phyloP scores from a whole-genome alignment of 371 early-diverging fungal species.

The Homolaphlyctis polyrhiza region DNA sequence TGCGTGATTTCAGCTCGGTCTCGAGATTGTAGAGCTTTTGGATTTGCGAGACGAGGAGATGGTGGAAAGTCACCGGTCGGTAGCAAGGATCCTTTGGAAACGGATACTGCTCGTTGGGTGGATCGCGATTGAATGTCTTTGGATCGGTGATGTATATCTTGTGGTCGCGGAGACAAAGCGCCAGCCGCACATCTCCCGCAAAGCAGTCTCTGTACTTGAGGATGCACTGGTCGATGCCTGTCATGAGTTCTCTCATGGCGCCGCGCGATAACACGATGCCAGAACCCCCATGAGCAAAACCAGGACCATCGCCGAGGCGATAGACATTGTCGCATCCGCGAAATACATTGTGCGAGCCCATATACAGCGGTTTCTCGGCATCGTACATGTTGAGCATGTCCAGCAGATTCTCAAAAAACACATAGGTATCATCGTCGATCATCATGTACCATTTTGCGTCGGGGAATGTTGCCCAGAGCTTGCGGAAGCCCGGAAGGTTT shows the following conservation, averaged over 20 bases:
- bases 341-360: slow-evolving; percentile 37
- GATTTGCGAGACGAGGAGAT: slow-evolving; percentile 34
- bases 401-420: slow-evolving; percentile 34
- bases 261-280: slow-evolving; percentile 44
- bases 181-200: slow-evolving; percentile 50
- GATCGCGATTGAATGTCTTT: slow-evolving; percentile 20
- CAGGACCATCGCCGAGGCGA: slow-evolving; percentile 35
- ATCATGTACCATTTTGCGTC: slow-evolving; percentile 50
- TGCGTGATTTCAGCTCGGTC: background rate
- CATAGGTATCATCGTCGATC: slow-evolving; percentile 54
- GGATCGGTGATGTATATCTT: slow-evolving; percentile 27
- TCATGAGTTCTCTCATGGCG: slow-evolving; percentile 29
- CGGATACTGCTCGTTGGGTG: slow-evolving; percentile 30
- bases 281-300: slow-evolving; percentile 52
- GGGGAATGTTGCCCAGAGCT: slow-evolving; percentile 30
- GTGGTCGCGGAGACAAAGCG: slow-evolving; percentile 43
- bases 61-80: slow-evolving; percentile 40
- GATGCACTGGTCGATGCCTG: slow-evolving; percentile 29
- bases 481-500: slow-evolving; percentile 44
- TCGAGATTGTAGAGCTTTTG: slow-evolving; percentile 34
- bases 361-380: slow-evolving; percentile 26
- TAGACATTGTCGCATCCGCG: slow-evolving; percentile 45
- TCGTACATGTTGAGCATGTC: slow-evolving; percentile 17
- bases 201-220: slow-evolving; percentile 38
- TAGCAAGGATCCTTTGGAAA: slow-evolving; percentile 37